Evolutionary conservation across 108 stramenopile genomes (phyloP), one percentile per base, ranked within the genome.

Genomic region (Epithemia pelagica): DNA sequence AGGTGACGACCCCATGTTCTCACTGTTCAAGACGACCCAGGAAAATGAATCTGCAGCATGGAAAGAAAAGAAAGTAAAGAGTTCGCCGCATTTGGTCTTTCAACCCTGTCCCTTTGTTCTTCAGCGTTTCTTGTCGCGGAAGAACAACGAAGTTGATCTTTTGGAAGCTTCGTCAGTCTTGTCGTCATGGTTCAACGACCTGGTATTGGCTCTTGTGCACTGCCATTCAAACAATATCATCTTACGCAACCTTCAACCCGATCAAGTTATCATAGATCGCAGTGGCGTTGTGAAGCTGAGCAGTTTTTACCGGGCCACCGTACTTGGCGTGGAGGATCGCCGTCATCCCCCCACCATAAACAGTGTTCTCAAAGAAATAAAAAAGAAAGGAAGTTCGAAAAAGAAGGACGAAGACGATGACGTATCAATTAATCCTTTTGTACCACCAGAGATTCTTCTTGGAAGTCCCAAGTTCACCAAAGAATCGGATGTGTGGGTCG

Each of bases 401-500:
- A 82, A 85, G 52, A 79, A 75, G 53, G 76, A 84, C 26, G 37
- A 46, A 15, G 76, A 79, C 10, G 83, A 84, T 26, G 88, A 88
- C 58, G 71, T 84, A 2, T 64, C 68, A 53, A 75, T 37, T 26
- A 75, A 85, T 59, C 85, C 87, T 8, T 90, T 81, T 66, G 74
- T 74, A 8, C 78, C 91, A 59, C 91, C 91, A 0, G 91, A 93
- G 67, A 74, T 89, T 55, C 68, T 93, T 52, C 62, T 93, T 24
- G 91, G 91, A 28, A 82, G 85, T 10, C 81, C 82, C 24, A 77
- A 84, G 55, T 71, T 82, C 69, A 88, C 86, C 0, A 86, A 81
- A 60, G 87, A 88, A 59, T 90, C 80, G 8, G 91, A 93, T 62
- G 79, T 93, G 59, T 93, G 88, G 88, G 71, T 87, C n/a, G 60